Percentiles rank a stretch among this genome's conserved stretches.
phyloP scores from a whole-genome alignment of 495 filamentous ascomycete genomes.

The Trichoderma asperelloides region DNA sequence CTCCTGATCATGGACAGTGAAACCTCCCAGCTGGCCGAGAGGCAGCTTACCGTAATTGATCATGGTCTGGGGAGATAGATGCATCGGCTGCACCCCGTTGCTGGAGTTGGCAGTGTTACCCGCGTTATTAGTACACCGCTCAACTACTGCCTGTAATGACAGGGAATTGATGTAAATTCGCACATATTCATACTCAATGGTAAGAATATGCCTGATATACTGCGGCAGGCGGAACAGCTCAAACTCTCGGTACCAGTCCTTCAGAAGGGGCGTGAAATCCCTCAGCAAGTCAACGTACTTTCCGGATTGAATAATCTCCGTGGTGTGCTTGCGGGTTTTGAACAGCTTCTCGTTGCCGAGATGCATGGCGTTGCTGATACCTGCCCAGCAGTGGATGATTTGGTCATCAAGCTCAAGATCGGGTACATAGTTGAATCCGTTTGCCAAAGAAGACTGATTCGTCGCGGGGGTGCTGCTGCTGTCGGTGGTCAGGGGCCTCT shows the following conservation, averaged over 20 bases:
- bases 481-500: slow-evolving; percentile 31
- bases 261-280: slow-evolving; percentile 66
- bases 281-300: slow-evolving; percentile 72
- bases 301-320: slow-evolving; percentile 75
- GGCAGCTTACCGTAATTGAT: slow-evolving; percentile 48
- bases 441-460: slow-evolving; percentile 40
- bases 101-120: slow-evolving; percentile 31
- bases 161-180: slow-evolving; percentile 89
- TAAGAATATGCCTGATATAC: slow-evolving; percentile 72
- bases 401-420: slow-evolving; percentile 57
- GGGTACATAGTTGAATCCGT: slow-evolving; percentile 47
- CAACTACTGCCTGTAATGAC: slow-evolving; percentile 87
- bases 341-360: slow-evolving; percentile 78
- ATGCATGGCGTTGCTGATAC: slow-evolving; percentile 83
- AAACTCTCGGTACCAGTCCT: slow-evolving; percentile 66
- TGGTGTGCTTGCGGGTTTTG: slow-evolving; percentile 71
- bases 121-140: slow-evolving; percentile 75
- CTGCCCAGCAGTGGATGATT: slow-evolving; percentile 87
- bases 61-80: slow-evolving; percentile 47
- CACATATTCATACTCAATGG: slow-evolving; percentile 86
- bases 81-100: slow-evolving; percentile 14
- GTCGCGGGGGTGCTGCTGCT: slow-evolving; percentile 48
- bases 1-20: slow-evolving; percentile 53
- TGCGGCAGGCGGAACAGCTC: slow-evolving; percentile 60
- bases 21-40: slow-evolving; percentile 45